phyloP scores from a whole-genome alignment of 73 alveolate species.

The Symbiodinium natans region DNA sequence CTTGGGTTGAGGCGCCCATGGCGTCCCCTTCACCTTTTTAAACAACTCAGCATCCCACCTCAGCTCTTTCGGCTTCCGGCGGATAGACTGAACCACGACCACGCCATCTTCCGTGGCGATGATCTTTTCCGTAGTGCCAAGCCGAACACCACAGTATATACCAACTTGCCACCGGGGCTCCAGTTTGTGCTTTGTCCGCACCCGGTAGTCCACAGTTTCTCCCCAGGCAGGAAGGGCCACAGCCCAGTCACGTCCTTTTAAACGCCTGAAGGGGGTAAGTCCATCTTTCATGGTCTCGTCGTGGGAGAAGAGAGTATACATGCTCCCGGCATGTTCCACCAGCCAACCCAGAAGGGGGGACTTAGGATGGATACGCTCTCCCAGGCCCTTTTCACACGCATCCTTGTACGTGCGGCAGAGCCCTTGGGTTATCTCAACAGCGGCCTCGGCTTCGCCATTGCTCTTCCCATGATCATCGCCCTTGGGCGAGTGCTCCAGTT shows the following conservation, averaged over 20 bases:
- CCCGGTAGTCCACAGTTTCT: slow-evolving; percentile 15
- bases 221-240: slow-evolving; percentile 18
- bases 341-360: background rate
- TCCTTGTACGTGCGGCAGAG: slow-evolving; percentile 31
- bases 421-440: slow-evolving; percentile 31
- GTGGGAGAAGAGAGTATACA: background rate
- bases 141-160: background rate
- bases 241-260: slow-evolving; percentile 6
- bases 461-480: slow-evolving; percentile 1
- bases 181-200: background rate
- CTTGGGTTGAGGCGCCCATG: background rate
- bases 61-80: slow-evolving; percentile 27
- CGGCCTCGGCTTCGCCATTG: slow-evolving; percentile 45
- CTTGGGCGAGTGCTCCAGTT: slow-evolving; percentile 24
- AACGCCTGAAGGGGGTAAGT: background rate
- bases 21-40: background rate
- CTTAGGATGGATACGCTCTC: background rate
- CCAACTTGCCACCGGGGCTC: background rate
- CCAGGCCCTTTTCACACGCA: slow-evolving; percentile 2
- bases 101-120: slow-evolving; percentile 6
- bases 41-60: slow-evolving; percentile 11
- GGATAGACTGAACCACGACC: background rate
- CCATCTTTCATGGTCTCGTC: slow-evolving; percentile 23
- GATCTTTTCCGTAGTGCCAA: background rate
- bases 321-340: background rate